phyloP scores from a whole-genome alignment of 164 flowering plant genomes.

The Magnolia officinalis region DNA sequence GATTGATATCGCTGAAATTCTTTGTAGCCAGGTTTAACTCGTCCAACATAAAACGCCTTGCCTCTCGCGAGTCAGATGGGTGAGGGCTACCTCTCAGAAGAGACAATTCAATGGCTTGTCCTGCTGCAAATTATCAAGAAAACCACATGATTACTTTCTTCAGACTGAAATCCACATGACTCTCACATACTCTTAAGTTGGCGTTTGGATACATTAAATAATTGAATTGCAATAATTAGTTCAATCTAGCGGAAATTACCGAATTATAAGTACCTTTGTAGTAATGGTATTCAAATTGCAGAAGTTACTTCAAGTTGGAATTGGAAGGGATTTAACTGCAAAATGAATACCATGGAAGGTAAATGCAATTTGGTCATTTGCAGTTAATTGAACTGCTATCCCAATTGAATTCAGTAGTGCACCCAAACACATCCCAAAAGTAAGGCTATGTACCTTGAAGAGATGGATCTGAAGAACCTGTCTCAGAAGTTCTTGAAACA shows the following conservation, averaged over 20 bases:
- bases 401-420: too few relatives aligned
- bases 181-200: not conserved
- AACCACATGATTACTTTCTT: not conserved
- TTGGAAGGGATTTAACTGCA: too few relatives aligned
- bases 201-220: not conserved
- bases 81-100: conserved; percentile 19
- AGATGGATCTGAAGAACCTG: conserved; percentile 86
- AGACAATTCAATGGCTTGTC: conserved; percentile 59
- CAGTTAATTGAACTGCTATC: too few relatives aligned
- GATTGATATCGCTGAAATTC: conserved; percentile 59
- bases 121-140: conserved; percentile 33
- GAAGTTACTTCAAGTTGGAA: too few relatives aligned
- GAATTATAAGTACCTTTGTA: too few relatives aligned
- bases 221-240: not conserved
- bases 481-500: conserved; percentile 73
- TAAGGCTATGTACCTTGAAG: conserved; percentile 44
- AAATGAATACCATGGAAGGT: too few relatives aligned
- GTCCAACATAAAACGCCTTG: conserved; percentile 58
- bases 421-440: not conserved
- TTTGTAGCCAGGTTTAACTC: conserved; percentile 75
- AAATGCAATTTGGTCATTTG: too few relatives aligned
- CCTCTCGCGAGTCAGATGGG: conserved; percentile 40
- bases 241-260: not conserved
- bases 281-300: too few relatives aligned
- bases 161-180: not conserved